Conservation (phyloP, 306 rosid genomes). For the Cucumis cinereus region DNA sequence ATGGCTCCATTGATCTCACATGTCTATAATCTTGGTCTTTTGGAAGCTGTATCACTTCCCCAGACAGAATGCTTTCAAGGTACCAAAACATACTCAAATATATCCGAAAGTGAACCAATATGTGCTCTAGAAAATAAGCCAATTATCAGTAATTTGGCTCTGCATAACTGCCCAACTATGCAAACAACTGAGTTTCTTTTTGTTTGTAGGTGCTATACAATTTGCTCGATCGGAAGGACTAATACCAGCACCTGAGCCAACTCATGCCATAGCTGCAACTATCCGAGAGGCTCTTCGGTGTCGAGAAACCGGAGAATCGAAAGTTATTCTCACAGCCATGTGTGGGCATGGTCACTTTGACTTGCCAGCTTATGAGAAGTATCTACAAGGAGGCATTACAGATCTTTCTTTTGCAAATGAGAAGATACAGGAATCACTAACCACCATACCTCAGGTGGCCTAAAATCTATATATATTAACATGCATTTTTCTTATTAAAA, state of each 20-base stretch:
- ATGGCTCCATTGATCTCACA: constrained; percentile 97
- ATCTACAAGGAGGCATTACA: constrained; percentile 69
- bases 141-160: background rate
- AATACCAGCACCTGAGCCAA: constrained; percentile 94
- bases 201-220: constrained; percentile 62
- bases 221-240: constrained; percentile 87
- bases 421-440: constrained; percentile 40
- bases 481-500: no score
- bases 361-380: constrained; percentile 68
- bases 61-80: constrained; percentile 82
- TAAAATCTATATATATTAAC: constrained; percentile 6
- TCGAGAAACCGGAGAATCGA: constrained; percentile 64
- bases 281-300: constrained; percentile 78
- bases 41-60: constrained; percentile 93
- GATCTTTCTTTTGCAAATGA: constrained; percentile 74
- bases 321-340: constrained; percentile 90
- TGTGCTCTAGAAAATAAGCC: no score
- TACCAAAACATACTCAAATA: constrained; percentile 8
- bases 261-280: constrained; percentile 87
- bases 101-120: background rate
- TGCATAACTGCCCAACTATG: background rate
- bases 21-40: constrained; percentile 56
- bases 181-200: background rate
- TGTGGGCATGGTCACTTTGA: constrained; percentile 98
- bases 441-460: constrained; percentile 38